These are phyloP conservation scores for Annulohypoxylon maeteangense DNA, from an alignment of 495 filamentous ascomycete genomes.

Conservation along the genomic window DNA sequence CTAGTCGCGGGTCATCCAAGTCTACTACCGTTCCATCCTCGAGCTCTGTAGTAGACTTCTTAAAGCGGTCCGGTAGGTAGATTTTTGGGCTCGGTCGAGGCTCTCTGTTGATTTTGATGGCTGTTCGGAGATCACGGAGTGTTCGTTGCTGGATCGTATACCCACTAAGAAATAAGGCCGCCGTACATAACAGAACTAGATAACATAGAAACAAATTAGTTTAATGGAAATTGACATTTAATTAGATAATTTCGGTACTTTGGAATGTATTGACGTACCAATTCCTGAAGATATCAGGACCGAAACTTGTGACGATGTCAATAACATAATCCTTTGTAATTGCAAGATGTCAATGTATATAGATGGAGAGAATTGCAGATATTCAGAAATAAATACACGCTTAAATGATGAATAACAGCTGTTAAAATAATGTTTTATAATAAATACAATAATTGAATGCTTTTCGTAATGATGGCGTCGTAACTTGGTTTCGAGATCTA, in stretches of 20 bases:
- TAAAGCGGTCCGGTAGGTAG: conserved; percentile 52
- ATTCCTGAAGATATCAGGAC: conserved; percentile 60
- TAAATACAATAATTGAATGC: conserved; percentile 7
- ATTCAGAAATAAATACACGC: not conserved
- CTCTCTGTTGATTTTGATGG: conserved; percentile 53
- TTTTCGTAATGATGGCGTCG: conserved; percentile 7
- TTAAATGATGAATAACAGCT: conserved; percentile 3
- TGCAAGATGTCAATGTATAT: conserved; percentile 13
- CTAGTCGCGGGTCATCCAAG: conserved; percentile 37
- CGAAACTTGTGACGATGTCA: conserved; percentile 65
- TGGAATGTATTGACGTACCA: conserved; percentile 50
- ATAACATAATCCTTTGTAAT: conserved; percentile 52
- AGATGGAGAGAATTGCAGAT: conserved; percentile 1
- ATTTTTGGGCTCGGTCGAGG: conserved; percentile 55
- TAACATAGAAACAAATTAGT: conserved; percentile 17
- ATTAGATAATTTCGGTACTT: not conserved
- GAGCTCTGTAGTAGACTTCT: conserved; percentile 49
- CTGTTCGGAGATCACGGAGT: conserved; percentile 58
- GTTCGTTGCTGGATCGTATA: conserved; percentile 67
- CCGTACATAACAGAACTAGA: conserved; percentile 61
- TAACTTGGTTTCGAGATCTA: conserved; percentile 8
- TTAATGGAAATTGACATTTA: not conserved
- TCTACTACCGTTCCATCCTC: conserved; percentile 51
- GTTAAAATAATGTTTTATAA: conserved; percentile 12
- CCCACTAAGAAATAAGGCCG: conserved; percentile 62